Evolutionary conservation across 164 flowering plant species (phyloP).

Genomic region (Sextonia rubra): DNA sequence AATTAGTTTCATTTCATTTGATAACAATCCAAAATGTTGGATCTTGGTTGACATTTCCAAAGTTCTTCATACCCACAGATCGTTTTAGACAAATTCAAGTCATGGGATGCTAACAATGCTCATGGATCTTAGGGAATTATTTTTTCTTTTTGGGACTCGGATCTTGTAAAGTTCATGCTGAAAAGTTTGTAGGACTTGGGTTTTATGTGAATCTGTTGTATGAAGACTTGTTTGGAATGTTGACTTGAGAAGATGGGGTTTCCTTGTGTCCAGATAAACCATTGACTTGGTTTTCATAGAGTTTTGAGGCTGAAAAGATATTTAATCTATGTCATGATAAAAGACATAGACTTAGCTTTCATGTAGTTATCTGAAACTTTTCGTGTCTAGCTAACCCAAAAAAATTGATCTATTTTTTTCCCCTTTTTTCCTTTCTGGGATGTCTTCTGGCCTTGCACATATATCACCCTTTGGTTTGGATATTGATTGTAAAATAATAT

Average conservation of each 20-base stretch:
- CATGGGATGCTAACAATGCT: not conserved
- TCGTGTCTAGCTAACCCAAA: slow-evolving; percentile 15
- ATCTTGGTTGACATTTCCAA: not conserved
- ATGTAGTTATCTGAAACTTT: slow-evolving; percentile 15
- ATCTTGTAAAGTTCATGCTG: not conserved
- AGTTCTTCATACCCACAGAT: no score
- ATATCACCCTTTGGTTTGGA: not conserved
- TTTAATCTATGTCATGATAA: slow-evolving; percentile 9
- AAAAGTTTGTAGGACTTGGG: not conserved
- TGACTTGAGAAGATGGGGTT: not conserved
- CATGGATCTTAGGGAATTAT: not conserved
- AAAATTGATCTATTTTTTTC: not conserved
- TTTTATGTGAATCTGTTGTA: not conserved
- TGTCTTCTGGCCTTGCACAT: not conserved
- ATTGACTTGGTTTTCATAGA: not conserved
- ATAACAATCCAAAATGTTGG: slow-evolving; percentile 2
- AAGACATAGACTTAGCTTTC: slow-evolving; percentile 27
- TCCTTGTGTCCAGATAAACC: slow-evolving; percentile 2
- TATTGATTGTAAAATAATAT: not conserved
- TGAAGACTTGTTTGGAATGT: not conserved
- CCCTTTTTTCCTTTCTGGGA: not conserved
- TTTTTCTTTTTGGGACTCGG: not conserved
- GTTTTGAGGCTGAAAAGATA: not conserved
- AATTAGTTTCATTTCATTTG: not conserved
- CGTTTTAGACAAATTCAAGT: not conserved